Evolutionary conservation across 768 basidiomycete genomes (phyloP).

Genomic region (Sistotremastrum suecicum): DNA sequence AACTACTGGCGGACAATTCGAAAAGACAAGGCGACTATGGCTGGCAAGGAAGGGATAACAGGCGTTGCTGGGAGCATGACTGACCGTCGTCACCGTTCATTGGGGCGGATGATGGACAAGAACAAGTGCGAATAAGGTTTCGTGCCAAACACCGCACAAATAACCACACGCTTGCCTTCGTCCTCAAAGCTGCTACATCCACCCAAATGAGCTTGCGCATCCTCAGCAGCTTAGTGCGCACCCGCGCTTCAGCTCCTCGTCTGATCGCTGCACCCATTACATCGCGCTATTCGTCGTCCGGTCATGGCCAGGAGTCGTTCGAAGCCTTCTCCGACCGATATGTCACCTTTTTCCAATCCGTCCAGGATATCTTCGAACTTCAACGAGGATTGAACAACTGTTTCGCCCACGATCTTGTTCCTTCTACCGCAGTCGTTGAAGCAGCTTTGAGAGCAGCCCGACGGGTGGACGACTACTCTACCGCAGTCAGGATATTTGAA

Average conservation of each 20-base stretch:
- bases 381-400: conserved; percentile 99
- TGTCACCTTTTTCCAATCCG: conserved; percentile 82
- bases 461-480: conserved; percentile 93
- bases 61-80: no score
- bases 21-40: no score
- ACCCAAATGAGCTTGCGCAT: conserved; percentile 43
- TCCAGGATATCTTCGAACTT: conserved; percentile 95
- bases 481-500: conserved; percentile 92
- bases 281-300: conserved; percentile 38
- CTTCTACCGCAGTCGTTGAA: conserved; percentile 70
- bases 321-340: conserved; percentile 92
- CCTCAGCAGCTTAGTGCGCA: conserved; percentile 49
- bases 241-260: conserved; percentile 32
- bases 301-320: conserved; percentile 81
- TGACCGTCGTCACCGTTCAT: no score
- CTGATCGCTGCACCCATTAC: conserved; percentile 24
- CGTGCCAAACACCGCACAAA: no score
- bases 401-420: conserved; percentile 96
- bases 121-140: no score
- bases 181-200: not conserved
- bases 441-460: conserved; percentile 78
- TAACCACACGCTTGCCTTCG: no score
- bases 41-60: no score
- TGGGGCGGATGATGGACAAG: no score
- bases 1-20: no score